Conservation (phyloP, 2,329 filamentous ascomycete species). For the Aciculosporium take region DNA sequence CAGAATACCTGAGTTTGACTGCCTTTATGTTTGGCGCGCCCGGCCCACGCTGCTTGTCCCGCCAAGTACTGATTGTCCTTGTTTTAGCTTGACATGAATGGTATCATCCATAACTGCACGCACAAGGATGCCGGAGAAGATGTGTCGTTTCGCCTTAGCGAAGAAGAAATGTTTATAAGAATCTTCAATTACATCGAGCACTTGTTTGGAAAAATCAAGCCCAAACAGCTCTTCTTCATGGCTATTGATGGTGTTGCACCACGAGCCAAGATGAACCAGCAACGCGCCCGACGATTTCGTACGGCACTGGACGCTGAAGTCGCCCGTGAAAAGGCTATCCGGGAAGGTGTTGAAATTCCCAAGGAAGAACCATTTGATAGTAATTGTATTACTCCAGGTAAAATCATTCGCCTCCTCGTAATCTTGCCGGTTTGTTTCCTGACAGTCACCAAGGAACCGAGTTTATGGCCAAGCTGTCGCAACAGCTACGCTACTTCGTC, state of each 20-base stretch:
- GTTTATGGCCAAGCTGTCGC: conserved; percentile 93
- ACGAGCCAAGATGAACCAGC: conserved; percentile 98
- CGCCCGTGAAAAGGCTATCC: conserved; percentile 82
- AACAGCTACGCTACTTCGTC: conserved; percentile 94
- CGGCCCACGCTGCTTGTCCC: neutral
- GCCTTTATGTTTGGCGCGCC: conserved; percentile 56
- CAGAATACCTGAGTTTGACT: conserved; percentile 97
- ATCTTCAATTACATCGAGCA: conserved; percentile 99
- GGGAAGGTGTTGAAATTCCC: conserved; percentile 79
- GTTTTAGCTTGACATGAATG: conserved; percentile 80
- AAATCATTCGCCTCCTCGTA: neutral
- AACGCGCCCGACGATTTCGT: conserved; percentile 85
- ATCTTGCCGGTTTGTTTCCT: neutral
- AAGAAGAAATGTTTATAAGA: conserved; percentile 98
- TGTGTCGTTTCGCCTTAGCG: conserved; percentile 79
- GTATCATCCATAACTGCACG: conserved; percentile 98
- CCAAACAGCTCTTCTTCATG: conserved; percentile 98
- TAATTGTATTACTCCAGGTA: conserved; percentile 93
- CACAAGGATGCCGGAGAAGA: conserved; percentile 85
- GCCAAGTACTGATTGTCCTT: conserved; percentile 10
- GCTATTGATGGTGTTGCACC: conserved; percentile 96
- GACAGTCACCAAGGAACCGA: conserved; percentile 45
- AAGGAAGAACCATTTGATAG: conserved; percentile 95
- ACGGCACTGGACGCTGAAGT: conserved; percentile 84
- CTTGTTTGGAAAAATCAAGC: conserved; percentile 96